Evolutionary conservation across 2,329 filamentous ascomycete species (phyloP).

Genomic region (Didymella keratinophila): DNA sequence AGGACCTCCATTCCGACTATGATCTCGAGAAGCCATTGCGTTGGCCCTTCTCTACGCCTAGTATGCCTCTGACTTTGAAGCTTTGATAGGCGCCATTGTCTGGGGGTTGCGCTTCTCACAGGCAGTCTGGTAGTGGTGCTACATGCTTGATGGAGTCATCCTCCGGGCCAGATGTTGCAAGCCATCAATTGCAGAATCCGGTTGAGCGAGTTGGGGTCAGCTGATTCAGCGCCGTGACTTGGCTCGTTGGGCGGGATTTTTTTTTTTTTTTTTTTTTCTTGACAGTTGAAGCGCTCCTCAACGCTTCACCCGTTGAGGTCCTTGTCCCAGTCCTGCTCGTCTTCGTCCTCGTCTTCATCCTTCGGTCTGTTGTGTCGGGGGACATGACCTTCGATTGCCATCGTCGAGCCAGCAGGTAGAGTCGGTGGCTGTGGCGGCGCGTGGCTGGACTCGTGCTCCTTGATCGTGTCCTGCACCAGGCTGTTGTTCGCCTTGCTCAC

Average conservation of each 20-base stretch:
- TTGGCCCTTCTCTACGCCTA: background rate
- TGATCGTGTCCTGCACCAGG: slow-evolving; percentile 44
- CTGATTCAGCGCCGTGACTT: too few species aligned
- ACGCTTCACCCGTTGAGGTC: slow-evolving; percentile 36
- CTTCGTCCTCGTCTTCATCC: slow-evolving; percentile 32
- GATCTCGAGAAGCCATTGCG: too few species aligned
- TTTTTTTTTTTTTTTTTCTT: too few species aligned
- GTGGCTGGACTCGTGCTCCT: slow-evolving; percentile 35
- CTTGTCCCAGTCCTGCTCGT: slow-evolving; percentile 49
- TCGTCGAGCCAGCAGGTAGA: slow-evolving; percentile 36
- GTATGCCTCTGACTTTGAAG: background rate
- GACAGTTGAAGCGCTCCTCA: too few species aligned
- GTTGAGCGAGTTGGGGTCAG: too few species aligned
- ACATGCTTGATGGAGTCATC: background rate
- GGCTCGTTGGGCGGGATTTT: too few species aligned
- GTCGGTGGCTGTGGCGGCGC: slow-evolving; percentile 39
- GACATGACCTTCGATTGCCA: slow-evolving; percentile 51
- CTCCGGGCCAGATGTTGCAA: too few species aligned
- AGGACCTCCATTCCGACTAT: background rate
- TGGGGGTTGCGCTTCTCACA: background rate
- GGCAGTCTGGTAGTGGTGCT: background rate
- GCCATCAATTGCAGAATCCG: too few species aligned
- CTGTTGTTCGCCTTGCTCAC: slow-evolving; percentile 43
- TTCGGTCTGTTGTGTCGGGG: slow-evolving; percentile 33
- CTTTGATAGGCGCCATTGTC: background rate